Conservation (phyloP, 306 rosid species). For the Vigna trinervia region DNA sequence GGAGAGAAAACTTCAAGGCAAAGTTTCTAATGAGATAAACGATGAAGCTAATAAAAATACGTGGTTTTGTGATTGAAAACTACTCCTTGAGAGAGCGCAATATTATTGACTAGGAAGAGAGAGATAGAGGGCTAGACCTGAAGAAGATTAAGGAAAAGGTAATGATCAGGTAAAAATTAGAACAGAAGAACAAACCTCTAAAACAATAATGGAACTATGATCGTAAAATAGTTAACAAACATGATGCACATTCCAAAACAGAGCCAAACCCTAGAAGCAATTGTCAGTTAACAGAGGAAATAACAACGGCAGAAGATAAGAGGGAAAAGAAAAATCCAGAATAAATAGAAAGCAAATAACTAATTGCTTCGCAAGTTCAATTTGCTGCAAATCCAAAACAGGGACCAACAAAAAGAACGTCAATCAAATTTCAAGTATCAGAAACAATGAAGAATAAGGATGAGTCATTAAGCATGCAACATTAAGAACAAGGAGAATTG, state of each 20-base stretch:
- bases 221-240: not conserved
- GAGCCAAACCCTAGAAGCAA: not conserved
- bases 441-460: too few species aligned
- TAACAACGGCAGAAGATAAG: not conserved
- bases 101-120: not conserved
- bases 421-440: too few species aligned
- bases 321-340: too few species aligned
- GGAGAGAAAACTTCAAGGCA: not conserved
- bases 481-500: too few species aligned
- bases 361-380: too few species aligned
- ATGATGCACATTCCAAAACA: not conserved
- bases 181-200: not conserved
- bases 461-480: too few species aligned
- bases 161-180: conserved; percentile 2
- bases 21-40: conserved; percentile 28
- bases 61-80: conserved; percentile 12
- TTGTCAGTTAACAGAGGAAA: not conserved
- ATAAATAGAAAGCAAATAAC: too few species aligned
- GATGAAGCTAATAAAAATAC: not conserved
- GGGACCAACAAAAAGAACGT: too few species aligned
- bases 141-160: not conserved
- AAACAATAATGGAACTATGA: not conserved
- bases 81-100: not conserved
- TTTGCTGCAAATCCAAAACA: too few species aligned
- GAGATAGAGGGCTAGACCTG: conserved; percentile 30